phyloP scores from a whole-genome alignment of 768 basidiomycete genomes.

The Suillus brevipes region DNA sequence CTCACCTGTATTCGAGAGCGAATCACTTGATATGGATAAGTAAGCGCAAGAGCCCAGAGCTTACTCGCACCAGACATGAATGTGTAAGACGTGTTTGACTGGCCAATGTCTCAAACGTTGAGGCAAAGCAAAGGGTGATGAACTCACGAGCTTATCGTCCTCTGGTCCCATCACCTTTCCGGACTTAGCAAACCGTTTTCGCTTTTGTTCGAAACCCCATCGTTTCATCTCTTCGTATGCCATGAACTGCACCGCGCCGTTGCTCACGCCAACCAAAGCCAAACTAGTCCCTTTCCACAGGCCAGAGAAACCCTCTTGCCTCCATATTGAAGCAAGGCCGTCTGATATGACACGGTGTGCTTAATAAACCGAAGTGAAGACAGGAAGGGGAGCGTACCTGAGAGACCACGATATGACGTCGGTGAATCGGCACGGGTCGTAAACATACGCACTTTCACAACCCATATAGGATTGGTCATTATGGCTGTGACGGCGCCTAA shows the following conservation, averaged over 20 bases:
- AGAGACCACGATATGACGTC: constrained; percentile 74
- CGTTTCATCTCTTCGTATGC: constrained; percentile 94
- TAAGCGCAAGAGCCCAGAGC: constrained; percentile 74
- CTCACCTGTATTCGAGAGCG: constrained; percentile 89
- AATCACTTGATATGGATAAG: constrained; percentile 98
- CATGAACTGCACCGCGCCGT: constrained; percentile 95
- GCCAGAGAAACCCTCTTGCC: constrained; percentile 73
- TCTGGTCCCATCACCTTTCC: constrained; percentile 68
- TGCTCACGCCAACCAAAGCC: constrained; percentile 89
- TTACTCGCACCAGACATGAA: constrained; percentile 92
- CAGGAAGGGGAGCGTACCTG: constrained; percentile 46
- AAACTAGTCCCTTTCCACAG: constrained; percentile 86
- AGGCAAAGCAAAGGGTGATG: neutral
- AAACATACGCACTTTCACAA: constrained; percentile 96
- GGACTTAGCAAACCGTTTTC: constrained; percentile 54
- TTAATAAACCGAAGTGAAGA: neutral
- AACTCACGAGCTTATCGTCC: constrained; percentile 83
- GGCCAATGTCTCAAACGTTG: constrained; percentile 8
- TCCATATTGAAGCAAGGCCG: constrained; percentile 71
- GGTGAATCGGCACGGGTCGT: constrained; percentile 70
- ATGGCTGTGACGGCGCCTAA: constrained; percentile 91
- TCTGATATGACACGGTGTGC: constrained; percentile 37
- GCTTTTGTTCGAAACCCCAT: constrained; percentile 82
- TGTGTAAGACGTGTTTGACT: constrained; percentile 93
- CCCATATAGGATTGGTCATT: constrained; percentile 97